Base-by-base conservation (phyloP, 805 yeast genomes). In the Lipomyces lipofer region DNA sequence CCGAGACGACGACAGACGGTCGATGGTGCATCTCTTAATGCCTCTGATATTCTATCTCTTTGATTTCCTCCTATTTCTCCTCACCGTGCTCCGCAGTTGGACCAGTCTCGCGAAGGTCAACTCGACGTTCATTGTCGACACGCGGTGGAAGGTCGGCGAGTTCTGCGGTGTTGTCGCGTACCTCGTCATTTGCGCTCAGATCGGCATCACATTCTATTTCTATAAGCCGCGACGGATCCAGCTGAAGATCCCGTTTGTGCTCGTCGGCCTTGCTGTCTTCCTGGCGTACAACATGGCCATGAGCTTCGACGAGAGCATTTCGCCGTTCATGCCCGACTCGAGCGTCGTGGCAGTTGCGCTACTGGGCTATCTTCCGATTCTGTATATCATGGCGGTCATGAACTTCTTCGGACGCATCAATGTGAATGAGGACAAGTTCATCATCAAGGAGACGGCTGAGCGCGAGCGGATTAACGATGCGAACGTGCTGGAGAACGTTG, bases 51-150 rank as follows among this genome's bases (percentile, higher is more conserved):
- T 66, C 55, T 66, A 66, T 53, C 25, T 51, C 21, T 59, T 59
- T 46, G 65, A 56, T 21, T 60, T 62, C 24, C 38, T 66, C 7
- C 47, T 56, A 21, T 65, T 66, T 48, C 54, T 66, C 29, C 52
- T 66, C 43, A 63, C 67, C 12, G 66, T 66, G 38, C 55, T 66
- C 19, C 57, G 69, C 8, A 63, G 63, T 50, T 66, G 69, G 69
- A 56, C 33, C 10, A 39, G 22, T 24, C 43, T 61, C 22, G 47
- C 53, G 29, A 39, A 33, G 7, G 28, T 40, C 30, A 40, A 50
- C 33, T 32, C 49, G 9, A 45, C 29, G 10, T 55, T 62, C 29
- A 42, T 36, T 6, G 47, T 59, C 25, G 64, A 66, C 42, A 36
- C 22, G 6, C 52, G 69, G 17, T 65, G 68, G 68, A 59, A 64